phyloP scores from a whole-genome alignment of 345 rosid genomes.

The Pistacia vera region DNA sequence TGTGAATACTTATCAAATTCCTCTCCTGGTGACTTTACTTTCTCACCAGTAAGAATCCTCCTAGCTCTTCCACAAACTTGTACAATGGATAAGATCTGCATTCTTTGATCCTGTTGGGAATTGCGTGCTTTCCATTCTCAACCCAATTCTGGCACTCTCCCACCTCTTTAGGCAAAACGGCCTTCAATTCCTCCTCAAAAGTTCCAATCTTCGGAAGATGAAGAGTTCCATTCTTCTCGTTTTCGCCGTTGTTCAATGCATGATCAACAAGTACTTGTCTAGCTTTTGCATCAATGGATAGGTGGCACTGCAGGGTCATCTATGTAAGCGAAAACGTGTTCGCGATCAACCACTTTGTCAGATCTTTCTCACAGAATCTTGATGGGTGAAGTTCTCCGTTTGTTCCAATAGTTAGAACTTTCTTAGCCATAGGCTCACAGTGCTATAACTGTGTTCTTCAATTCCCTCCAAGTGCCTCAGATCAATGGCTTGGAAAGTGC shows the following conservation, averaged over 20 bases:
- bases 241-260: slow-evolving; percentile 61
- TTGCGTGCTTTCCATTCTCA: slow-evolving; percentile 53
- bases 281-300: slow-evolving; percentile 82
- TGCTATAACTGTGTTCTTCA: slow-evolving; percentile 38
- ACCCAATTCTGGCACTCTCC: slow-evolving; percentile 47
- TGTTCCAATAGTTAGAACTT: slow-evolving; percentile 46
- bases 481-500: slow-evolving; percentile 64
- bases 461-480: slow-evolving; percentile 67
- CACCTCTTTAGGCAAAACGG: slow-evolving; percentile 60
- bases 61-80: slow-evolving; percentile 62
- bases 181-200: slow-evolving; percentile 64
- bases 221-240: slow-evolving; percentile 46
- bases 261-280: slow-evolving; percentile 74
- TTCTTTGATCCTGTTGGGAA: slow-evolving; percentile 63
- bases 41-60: slow-evolving; percentile 60
- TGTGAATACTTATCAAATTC: slow-evolving; percentile 47
- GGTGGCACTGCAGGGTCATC: slow-evolving; percentile 78
- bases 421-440: slow-evolving; percentile 57
- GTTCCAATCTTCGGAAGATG: slow-evolving; percentile 68
- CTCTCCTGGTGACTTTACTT: slow-evolving; percentile 67
- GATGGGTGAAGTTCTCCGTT: slow-evolving; percentile 78
- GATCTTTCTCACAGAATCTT: slow-evolving; percentile 68
- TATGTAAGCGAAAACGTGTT: slow-evolving; percentile 58
- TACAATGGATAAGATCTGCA: slow-evolving; percentile 78
- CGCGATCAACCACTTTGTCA: slow-evolving; percentile 67